A percentile compares a stretch with the other conserved stretches of the same genome.
These are phyloP conservation scores for Rhizophagus prolifer DNA, from an alignment of 192 early-diverging fungal genomes.

Conservation along the genomic window DNA sequence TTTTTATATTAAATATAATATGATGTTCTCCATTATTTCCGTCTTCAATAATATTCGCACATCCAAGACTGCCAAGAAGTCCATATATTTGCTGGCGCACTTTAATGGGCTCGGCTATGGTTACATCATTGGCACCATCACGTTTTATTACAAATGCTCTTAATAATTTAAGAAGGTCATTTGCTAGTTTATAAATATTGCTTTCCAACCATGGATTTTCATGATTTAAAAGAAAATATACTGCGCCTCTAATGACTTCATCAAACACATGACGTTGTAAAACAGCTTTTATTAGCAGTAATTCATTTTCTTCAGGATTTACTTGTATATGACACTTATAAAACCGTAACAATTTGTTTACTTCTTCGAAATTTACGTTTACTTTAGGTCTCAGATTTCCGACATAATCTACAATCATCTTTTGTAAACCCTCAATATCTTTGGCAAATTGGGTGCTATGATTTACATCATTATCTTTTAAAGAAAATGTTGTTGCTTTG, in stretches of 20 bases:
- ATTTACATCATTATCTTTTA: not conserved
- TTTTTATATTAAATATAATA: too few species aligned
- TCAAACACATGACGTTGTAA: not conserved
- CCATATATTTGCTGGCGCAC: slow-evolving; percentile 15
- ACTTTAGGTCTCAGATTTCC: not conserved
- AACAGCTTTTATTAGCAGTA: not conserved
- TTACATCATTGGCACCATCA: not conserved
- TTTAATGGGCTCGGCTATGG: not conserved
- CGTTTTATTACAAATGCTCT: not conserved
- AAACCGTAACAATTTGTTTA: not conserved
- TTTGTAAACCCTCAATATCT: not conserved
- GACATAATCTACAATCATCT: not conserved
- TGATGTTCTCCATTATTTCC: too few species aligned
- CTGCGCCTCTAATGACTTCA: not conserved
- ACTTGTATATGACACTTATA: not conserved
- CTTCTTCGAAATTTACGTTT: not conserved
- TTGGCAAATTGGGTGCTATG: not conserved
- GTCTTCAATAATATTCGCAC: not conserved
- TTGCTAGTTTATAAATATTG: not conserved
- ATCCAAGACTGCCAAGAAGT: not conserved
- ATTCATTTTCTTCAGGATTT: not conserved
- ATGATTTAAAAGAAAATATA: not conserved
- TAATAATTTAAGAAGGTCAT: not conserved
- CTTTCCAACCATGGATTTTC: not conserved
- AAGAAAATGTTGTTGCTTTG: not conserved